Evolutionary conservation across 2,329 filamentous ascomycete genomes (phyloP).

Genomic region (Pyricularia pennisetigena): DNA sequence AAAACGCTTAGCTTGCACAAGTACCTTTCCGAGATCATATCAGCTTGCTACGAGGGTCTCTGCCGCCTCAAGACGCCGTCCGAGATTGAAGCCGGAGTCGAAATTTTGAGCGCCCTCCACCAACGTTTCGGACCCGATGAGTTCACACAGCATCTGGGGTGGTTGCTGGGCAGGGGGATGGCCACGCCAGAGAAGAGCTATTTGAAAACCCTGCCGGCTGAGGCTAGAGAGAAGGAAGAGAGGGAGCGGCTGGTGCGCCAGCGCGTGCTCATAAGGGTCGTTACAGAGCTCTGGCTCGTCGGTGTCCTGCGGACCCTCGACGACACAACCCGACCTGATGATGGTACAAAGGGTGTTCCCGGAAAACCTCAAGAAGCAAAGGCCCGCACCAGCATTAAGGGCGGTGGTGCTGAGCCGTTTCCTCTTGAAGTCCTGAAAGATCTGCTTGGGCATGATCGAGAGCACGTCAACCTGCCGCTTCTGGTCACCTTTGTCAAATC

Average conservation of each 20-base stretch:
- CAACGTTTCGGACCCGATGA: conserved; percentile 86
- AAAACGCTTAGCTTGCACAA: conserved; percentile 86
- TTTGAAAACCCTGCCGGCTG: conserved; percentile 67
- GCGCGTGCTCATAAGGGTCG: conserved; percentile 74
- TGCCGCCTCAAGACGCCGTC: conserved; percentile 83
- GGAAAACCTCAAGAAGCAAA: conserved; percentile 54
- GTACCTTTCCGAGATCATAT: conserved; percentile 94
- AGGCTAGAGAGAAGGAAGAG: conserved; percentile 88
- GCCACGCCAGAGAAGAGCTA: conserved; percentile 79
- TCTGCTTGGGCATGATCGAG: conserved; percentile 82
- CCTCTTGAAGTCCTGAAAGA: conserved; percentile 97
- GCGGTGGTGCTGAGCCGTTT: conserved; percentile 75
- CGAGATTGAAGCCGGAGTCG: conserved; percentile 86
- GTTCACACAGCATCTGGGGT: conserved; percentile 85
- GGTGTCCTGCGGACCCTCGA: conserved; percentile 75
- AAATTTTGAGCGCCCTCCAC: conserved; percentile 90
- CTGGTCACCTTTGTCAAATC: conserved; percentile 94
- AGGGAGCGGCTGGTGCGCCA: conserved; percentile 86
- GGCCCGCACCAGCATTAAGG: conserved; percentile 44
- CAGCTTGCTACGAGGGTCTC: conserved; percentile 88
- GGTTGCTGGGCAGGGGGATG: conserved; percentile 84
- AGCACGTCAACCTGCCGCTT: conserved; percentile 82
- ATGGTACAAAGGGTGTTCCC: conserved; percentile 45
- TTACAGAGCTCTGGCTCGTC: conserved; percentile 93
- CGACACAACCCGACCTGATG: conserved; percentile 52